Conservation (phyloP, 2,329 filamentous ascomycete genomes). For the Epichloe glyceriae region DNA sequence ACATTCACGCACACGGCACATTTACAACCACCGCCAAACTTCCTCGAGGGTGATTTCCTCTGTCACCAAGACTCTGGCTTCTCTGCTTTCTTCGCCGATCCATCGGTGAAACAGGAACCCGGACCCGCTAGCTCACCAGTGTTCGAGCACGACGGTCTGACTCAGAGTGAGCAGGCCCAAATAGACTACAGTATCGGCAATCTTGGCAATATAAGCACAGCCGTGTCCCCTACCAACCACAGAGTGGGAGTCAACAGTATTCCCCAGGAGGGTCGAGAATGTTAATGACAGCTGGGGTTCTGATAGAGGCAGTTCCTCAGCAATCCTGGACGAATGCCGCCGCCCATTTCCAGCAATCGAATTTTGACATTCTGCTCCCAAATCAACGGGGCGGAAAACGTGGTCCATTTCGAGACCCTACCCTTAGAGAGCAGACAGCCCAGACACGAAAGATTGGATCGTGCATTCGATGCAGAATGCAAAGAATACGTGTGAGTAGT, state of each 20-base stretch:
- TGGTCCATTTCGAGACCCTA: constrained; percentile 42
- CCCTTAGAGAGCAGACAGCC: constrained; percentile 39
- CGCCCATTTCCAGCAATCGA: constrained; percentile 11
- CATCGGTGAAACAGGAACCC: not conserved
- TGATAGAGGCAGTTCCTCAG: not conserved
- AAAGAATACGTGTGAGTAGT: constrained; percentile 43
- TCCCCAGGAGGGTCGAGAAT: not conserved
- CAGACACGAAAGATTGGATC: constrained; percentile 44
- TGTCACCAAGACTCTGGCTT: not conserved
- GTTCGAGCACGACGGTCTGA: not conserved
- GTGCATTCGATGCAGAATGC: constrained; percentile 49
- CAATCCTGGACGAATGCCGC: not conserved
- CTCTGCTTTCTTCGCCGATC: constrained; percentile 2
- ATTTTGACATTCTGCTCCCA: constrained; percentile 17
- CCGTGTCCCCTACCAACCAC: not conserved
- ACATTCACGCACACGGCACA: not conserved
- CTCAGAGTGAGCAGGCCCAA: not conserved
- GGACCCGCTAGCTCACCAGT: not conserved
- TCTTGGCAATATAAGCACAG: not conserved
- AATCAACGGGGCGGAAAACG: constrained; percentile 25
- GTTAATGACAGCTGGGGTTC: not conserved
- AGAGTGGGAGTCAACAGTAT: not conserved
- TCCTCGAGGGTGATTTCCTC: not conserved
- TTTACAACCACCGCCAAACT: constrained; percentile 1
- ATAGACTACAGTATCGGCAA: not conserved